phyloP scores from a whole-genome alignment of 345 rosid genomes.

The Salix caprea region DNA sequence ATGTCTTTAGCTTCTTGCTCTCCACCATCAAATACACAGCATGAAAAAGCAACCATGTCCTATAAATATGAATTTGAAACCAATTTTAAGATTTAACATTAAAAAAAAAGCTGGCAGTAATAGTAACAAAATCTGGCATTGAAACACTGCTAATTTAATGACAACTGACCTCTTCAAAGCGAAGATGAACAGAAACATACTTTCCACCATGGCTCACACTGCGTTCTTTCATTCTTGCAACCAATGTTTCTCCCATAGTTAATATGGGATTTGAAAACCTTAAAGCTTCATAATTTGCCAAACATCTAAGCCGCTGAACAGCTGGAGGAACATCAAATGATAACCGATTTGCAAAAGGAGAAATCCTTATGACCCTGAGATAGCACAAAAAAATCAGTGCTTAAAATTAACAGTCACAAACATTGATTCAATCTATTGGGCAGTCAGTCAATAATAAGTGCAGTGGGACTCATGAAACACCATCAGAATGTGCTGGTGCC shows the following conservation, averaged over 20 bases:
- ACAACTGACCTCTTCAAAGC: slow-evolving; percentile 93
- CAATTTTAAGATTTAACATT: background rate
- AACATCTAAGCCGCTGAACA: slow-evolving; percentile 90
- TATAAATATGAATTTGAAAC: slow-evolving; percentile 26
- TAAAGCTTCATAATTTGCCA: slow-evolving; percentile 89
- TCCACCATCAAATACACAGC: slow-evolving; percentile 98
- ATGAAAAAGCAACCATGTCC: slow-evolving; percentile 99
- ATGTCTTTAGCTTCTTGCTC: slow-evolving; percentile 77
- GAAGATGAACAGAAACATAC: slow-evolving; percentile 94
- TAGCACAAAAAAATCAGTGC: slow-evolving; percentile 18
- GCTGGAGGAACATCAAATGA: slow-evolving; percentile 92
- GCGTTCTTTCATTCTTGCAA: slow-evolving; percentile 90
- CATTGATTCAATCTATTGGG: background rate
- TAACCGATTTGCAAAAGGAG: slow-evolving; percentile 97
- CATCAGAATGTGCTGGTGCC: background rate
- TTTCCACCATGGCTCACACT: slow-evolving; percentile 74
- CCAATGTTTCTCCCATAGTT: slow-evolving; percentile 71
- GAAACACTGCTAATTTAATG: slow-evolving; percentile 3
- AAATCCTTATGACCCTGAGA: slow-evolving; percentile 87
- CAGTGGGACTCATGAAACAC: background rate
- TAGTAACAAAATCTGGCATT: background rate
- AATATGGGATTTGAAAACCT: slow-evolving; percentile 73
- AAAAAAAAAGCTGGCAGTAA: background rate
- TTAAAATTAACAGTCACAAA: slow-evolving; percentile 5
- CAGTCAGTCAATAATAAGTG: background rate